Evolutionary conservation across 2,329 filamentous ascomycete genomes (phyloP).

Genomic region (Monosporascus sp.): DNA sequence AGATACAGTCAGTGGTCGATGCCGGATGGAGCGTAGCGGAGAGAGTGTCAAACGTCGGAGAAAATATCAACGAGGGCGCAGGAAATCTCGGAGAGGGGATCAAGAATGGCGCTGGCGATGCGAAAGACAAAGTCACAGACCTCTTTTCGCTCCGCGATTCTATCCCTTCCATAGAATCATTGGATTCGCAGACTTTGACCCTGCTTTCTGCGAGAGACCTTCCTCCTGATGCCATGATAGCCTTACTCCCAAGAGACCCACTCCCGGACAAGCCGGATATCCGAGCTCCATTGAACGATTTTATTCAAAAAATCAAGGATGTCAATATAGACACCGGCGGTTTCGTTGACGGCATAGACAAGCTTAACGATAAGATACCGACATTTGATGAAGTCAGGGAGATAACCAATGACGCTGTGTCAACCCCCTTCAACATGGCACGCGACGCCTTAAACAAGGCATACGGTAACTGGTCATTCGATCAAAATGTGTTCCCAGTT

Average conservation of each 20-base stretch:
- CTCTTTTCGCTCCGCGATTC: slow-evolving; percentile 27
- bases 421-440: slow-evolving; percentile 75
- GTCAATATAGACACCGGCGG: slow-evolving; percentile 63
- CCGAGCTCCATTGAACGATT: slow-evolving; percentile 57
- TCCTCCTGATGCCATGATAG: background rate
- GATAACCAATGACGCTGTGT: slow-evolving; percentile 68
- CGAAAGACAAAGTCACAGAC: slow-evolving; percentile 41
- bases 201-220: background rate
- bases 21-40: slow-evolving; percentile 49
- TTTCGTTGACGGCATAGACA: slow-evolving; percentile 63
- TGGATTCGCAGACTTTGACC: background rate
- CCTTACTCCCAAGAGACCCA: background rate
- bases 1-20: slow-evolving; percentile 51
- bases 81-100: slow-evolving; percentile 6
- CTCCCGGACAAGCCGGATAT: slow-evolving; percentile 26
- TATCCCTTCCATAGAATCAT: background rate
- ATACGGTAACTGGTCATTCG: slow-evolving; percentile 70
- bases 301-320: slow-evolving; percentile 61
- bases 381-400: slow-evolving; percentile 81
- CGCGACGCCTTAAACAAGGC: slow-evolving; percentile 66
- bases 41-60: slow-evolving; percentile 45
- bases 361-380: slow-evolving; percentile 74
- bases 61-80: slow-evolving; percentile 17
- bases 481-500: slow-evolving; percentile 72
- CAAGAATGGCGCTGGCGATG: slow-evolving; percentile 5